These are phyloP conservation scores for Mucor sp. DNA, from an alignment of 371 early-diverging fungal species.

Conservation along the genomic window DNA sequence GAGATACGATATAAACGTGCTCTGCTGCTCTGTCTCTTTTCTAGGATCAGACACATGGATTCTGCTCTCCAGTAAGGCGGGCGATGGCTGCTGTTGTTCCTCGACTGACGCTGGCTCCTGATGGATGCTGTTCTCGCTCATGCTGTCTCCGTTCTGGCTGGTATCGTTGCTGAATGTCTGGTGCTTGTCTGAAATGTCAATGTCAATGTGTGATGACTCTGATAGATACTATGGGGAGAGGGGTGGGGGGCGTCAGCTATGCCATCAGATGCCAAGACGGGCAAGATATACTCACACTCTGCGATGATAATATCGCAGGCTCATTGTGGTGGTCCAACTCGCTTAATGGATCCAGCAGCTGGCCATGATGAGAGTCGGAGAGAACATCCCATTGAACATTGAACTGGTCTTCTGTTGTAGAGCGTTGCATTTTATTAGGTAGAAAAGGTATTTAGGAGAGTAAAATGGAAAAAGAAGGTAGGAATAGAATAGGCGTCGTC, in stretches of 20 bases:
- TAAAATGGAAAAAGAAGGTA: not conserved
- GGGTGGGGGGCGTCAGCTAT: not conserved
- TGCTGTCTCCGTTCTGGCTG: not conserved
- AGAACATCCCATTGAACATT: conserved; percentile 41
- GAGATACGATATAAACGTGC: conserved; percentile 84
- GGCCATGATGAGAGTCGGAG: conserved; percentile 2
- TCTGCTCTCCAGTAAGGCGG: conserved; percentile 16
- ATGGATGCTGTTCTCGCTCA: conserved; percentile 5
- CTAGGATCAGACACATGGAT: conserved; percentile 62
- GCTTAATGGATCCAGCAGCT: conserved; percentile 12
- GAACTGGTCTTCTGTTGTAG: conserved; percentile 33
- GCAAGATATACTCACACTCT: conserved; percentile 7
- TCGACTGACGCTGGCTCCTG: not conserved
- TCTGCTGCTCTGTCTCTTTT: conserved; percentile 86
- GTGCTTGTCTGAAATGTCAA: conserved; percentile 25
- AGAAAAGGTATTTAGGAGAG: not conserved
- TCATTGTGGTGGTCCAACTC: conserved; percentile 7
- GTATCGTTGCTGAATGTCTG: conserved; percentile 1
- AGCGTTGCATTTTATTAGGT: conserved; percentile 16
- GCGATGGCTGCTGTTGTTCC: not conserved
- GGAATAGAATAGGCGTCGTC: not conserved
- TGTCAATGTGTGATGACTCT: conserved; percentile 14
- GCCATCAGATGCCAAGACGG: not conserved
- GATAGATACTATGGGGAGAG: conserved; percentile 8
- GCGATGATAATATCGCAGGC: conserved; percentile 16